Evolutionary conservation across 192 early-diverging fungal genomes (phyloP), one percentile per base, ranked within the genome.

Genomic region (Cladochytrium replicatum): DNA sequence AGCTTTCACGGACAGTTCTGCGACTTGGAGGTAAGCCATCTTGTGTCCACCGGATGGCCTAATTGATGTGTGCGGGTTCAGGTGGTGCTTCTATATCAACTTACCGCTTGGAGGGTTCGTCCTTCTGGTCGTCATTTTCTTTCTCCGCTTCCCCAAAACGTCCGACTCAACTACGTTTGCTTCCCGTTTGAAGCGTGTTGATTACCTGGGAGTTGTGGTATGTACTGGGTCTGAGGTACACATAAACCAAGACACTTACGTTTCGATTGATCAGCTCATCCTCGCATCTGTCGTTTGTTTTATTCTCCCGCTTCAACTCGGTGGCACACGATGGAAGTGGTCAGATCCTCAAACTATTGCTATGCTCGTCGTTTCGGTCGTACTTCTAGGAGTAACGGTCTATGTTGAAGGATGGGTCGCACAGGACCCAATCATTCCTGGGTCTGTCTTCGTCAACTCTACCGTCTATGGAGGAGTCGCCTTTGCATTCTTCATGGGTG

Each of bases 71-170:
- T 27, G n/a, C n/a, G 22, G 7, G 11, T 45, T 43, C 29, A 51
- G 52, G 54, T 79, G 77, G 61, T 78, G 79, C 45, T 91, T 91
- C 63, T 91, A 73, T 67, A 80, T 88, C 60, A 94, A 91, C 46
- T 46, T 94, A 8, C 91, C 91, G 28, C 58, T 91, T 52, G 88
- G 90, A 7, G 70, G 68, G 3, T 38, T 84, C n/a, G 76, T 84
- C 1, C 31, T 85, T 30, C 48, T 64, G 0, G 54, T 83, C 4
- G 72, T 80, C 29, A 29, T 71, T 31, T 48, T 78, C 34, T 72
- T 69, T 41, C 71, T 86, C 55, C 75, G 71, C 24, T 71, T 80
- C 63, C 82, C 79, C 2, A 57, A 51, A 2, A 63, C 78, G 4
- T 47, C 50, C 0, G 84, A 81, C 8, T 63, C 57, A 24, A 21